These are phyloP conservation scores for Trametes cingulata DNA, from an alignment of 768 basidiomycete species.

Conservation along the genomic window DNA sequence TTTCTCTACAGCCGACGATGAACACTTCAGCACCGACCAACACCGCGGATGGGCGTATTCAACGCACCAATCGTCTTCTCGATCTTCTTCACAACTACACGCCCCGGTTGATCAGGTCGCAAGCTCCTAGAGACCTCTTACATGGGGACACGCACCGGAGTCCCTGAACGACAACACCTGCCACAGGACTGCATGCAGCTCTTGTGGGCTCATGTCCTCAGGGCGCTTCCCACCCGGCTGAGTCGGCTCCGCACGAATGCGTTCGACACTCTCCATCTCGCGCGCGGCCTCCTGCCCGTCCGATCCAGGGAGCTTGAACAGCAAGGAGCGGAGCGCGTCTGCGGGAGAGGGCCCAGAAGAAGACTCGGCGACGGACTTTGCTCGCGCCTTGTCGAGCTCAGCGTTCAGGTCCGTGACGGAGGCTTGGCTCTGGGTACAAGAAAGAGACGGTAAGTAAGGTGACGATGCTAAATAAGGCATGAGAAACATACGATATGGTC, in stretches of 20 bases:
- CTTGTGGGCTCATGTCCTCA: conserved; percentile 85
- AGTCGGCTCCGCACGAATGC: conserved; percentile 56
- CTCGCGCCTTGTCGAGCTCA: conserved; percentile 70
- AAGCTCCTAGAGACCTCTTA: neutral
- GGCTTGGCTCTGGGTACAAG: conserved; percentile 43
- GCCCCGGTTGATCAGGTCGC: neutral
- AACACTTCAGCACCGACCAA: too few species aligned
- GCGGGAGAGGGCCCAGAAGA: conserved; percentile 42
- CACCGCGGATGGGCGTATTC: too few species aligned
- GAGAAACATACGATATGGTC: conserved; percentile 54
- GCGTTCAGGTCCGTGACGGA: conserved; percentile 88
- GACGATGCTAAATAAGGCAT: neutral
- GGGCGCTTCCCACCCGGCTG: conserved; percentile 65
- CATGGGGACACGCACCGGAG: conserved; percentile 46
- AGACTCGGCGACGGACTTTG: conserved; percentile 38
- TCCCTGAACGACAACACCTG: conserved; percentile 85
- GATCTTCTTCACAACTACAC: conserved; percentile 73
- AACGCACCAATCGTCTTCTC: conserved; percentile 63
- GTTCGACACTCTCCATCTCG: conserved; percentile 73
- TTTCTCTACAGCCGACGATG: conserved; percentile 50
- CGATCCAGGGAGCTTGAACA: conserved; percentile 65
- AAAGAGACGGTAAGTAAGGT: neutral
- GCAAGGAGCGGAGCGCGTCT: conserved; percentile 57
- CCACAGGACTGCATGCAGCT: conserved; percentile 82
- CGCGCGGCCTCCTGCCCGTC: conserved; percentile 61